These are phyloP conservation scores for Pyrenophora tritici-repentis DNA, from an alignment of 2,329 filamentous ascomycete genomes.

Conservation along the genomic window DNA sequence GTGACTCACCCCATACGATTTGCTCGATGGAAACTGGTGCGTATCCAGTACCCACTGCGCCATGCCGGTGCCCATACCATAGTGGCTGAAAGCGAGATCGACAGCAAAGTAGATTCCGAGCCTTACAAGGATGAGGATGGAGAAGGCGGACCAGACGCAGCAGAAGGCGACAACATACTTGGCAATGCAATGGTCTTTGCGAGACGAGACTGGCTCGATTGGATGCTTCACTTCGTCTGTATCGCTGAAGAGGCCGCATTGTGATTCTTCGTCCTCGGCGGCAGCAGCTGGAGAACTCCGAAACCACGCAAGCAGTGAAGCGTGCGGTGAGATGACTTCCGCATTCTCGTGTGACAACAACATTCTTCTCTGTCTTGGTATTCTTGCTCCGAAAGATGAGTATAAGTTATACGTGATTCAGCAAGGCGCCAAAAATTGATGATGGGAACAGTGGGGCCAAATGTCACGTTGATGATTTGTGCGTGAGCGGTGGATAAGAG, in stretches of 20 bases:
- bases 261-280: constrained; percentile 15
- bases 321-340: constrained; percentile 15
- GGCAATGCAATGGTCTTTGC: neutral
- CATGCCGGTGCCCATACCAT: constrained; percentile 11
- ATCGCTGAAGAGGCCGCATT: constrained; percentile 19
- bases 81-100: constrained; percentile 6
- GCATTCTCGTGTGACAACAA: constrained; percentile 4
- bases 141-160: constrained; percentile 9
- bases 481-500: neutral
- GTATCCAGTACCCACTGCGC: constrained; percentile 7
- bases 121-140: constrained; percentile 1
- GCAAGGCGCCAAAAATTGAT: constrained; percentile 4
- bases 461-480: neutral
- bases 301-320: constrained; percentile 23
- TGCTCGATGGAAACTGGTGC: neutral
- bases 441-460: constrained; percentile 1
- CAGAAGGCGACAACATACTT: neutral
- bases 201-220: neutral
- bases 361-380: constrained; percentile 1
- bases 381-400: neutral
- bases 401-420: constrained; percentile 8
- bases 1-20: constrained; percentile 2
- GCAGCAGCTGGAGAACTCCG: neutral
- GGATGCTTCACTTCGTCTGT: neutral
- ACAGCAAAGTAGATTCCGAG: constrained; percentile 7